These are phyloP conservation scores for Vachellia pachyceras DNA, from an alignment of 306 rosid genomes.

Conservation along the genomic window DNA sequence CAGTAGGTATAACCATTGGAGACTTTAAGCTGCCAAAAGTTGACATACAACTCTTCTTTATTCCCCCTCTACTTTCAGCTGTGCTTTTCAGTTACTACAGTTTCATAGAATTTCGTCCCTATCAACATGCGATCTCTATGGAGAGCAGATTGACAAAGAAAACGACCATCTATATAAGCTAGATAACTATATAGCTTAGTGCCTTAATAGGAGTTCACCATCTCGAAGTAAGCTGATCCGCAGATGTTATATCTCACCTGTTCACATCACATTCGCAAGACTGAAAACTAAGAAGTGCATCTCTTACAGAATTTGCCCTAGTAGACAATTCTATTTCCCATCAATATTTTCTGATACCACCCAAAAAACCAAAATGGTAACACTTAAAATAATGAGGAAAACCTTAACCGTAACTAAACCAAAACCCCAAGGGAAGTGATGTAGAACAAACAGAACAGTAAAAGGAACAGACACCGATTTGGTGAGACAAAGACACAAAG, in stretches of 20 bases:
- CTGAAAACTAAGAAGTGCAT: conserved; percentile 5
- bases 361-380: conserved; percentile 12
- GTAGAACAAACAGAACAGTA: neutral
- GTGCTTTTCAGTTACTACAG: neutral
- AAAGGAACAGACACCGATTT: neutral
- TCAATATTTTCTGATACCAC: conserved; percentile 11
- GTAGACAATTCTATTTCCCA: conserved; percentile 18
- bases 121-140: neutral
- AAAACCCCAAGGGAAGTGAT: neutral
- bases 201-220: conserved; percentile 11
- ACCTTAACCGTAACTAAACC: conserved; percentile 11
- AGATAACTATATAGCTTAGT: conserved; percentile 4
- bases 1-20: neutral
- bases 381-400: conserved; percentile 4
- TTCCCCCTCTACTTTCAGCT: neutral
- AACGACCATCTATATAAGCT: neutral
- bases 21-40: neutral
- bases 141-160: conserved; percentile 27
- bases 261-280: neutral
- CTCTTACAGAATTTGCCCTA: conserved; percentile 18
- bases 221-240: neutral
- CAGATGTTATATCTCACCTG: neutral
- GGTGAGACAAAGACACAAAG: neutral
- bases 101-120: neutral
- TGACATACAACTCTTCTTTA: neutral